Base-by-base conservation (phyloP, 306 rosid genomes). In the Acacia confusa region DNA sequence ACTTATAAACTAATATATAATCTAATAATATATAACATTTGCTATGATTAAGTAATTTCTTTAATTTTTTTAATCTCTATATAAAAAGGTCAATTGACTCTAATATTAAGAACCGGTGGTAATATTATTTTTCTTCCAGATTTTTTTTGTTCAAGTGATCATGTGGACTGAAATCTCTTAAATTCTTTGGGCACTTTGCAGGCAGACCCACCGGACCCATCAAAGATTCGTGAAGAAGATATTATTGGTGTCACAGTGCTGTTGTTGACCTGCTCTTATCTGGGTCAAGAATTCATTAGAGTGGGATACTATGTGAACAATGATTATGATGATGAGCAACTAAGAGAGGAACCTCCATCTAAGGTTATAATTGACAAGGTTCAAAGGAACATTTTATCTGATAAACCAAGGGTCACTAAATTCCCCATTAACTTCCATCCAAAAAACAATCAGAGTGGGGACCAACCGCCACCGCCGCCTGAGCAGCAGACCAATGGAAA, bases 301-400 rank as follows among this genome's bases (percentile, higher is more conserved):
- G 99, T 95, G 77, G 99, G 99, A 53, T 95, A 92, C 84, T 95
- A 92, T 63, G 99, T 95, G 75, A 95, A 95, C 93, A 95, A 93
- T 82, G 99, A 95, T 79, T 95, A 95, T 70, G 97, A 85, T 70
- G 98, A 95, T 70, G 98, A 92, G 85, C 98, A 93, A 84, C 91
- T 95, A 45, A 90, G 98, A 64, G 98, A 95, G 85, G 97, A 95
- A 75, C 98, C 98, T 50, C 97, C 97, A 0, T 69, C 97, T 0
- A 95, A 95, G 85, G 92, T 91, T 82, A 76, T 90, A 81, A 36
- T 89, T 40, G 97, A 90, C 60, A 91, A 79, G 91, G 92, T 95
- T 75, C 94, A 93, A 72, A 91, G 99, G 83, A 95, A 95, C 86
- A 95, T 95, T 81, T 87, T 95, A 75, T 88, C 98, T 52, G 97